A percentile compares a stretch with the other conserved stretches of the same genome.
Evolutionary conservation across 805 yeast species (phyloP).

Genomic region (Metschnikowia cerradonensis): DNA sequence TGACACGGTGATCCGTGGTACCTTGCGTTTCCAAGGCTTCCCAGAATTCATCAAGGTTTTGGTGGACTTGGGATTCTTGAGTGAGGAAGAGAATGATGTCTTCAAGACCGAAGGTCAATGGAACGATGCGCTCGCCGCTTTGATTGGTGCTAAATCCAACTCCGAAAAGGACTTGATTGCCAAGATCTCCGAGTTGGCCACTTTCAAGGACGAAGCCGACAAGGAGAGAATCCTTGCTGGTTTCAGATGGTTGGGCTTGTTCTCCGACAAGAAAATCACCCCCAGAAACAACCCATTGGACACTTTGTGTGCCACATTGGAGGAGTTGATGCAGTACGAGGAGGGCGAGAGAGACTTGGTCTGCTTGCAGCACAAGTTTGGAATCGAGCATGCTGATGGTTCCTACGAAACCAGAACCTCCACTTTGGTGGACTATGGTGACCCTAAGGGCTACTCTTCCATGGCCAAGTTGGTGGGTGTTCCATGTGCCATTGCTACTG

Average conservation of each 20-base stretch:
- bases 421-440: slow-evolving; percentile 92
- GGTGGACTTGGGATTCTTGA: slow-evolving; percentile 89
- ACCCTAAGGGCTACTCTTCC: slow-evolving; percentile 82
- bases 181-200: slow-evolving; percentile 72
- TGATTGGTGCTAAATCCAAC: slow-evolving; percentile 69
- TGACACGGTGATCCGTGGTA: slow-evolving; percentile 93
- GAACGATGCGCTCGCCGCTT: slow-evolving; percentile 80
- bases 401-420: slow-evolving; percentile 88
- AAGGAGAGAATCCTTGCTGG: slow-evolving; percentile 85
- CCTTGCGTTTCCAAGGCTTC: slow-evolving; percentile 97
- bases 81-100: slow-evolving; percentile 63
- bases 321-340: slow-evolving; percentile 92
- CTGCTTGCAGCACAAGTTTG: slow-evolving; percentile 94
- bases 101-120: slow-evolving; percentile 63
- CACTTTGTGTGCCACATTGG: slow-evolving; percentile 94
- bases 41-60: slow-evolving; percentile 95
- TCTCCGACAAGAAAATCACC: slow-evolving; percentile 68
- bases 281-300: slow-evolving; percentile 95
- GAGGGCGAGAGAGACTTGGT: slow-evolving; percentile 95
- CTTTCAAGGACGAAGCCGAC: slow-evolving; percentile 76
- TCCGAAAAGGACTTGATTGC: slow-evolving; percentile 70
- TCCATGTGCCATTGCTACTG: slow-evolving; percentile 94
- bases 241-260: slow-evolving; percentile 89
- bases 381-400: slow-evolving; percentile 95
- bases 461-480: slow-evolving; percentile 99